These are phyloP conservation scores for Apophysomyces variabilis DNA, from an alignment of 371 early-diverging fungal genomes.

Conservation along the genomic window DNA sequence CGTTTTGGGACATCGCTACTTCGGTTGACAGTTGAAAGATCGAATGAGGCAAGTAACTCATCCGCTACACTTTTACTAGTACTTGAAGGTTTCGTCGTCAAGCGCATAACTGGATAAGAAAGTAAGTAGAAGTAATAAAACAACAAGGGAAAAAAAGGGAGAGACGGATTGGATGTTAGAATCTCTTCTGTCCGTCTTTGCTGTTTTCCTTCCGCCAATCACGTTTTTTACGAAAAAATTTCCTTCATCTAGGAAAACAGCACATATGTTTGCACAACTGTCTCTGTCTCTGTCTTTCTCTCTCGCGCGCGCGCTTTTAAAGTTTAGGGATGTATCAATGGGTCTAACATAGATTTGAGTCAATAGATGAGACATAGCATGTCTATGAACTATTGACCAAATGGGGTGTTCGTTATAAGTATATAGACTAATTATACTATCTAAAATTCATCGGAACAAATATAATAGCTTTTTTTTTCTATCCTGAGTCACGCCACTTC, in stretches of 20 bases:
- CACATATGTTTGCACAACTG: not conserved
- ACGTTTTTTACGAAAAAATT: constrained; percentile 16
- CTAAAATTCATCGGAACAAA: not conserved
- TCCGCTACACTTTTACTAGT: not conserved
- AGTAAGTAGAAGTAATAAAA: constrained; percentile 10
- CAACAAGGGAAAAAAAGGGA: constrained; percentile 21
- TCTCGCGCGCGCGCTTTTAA: too few relatives aligned
- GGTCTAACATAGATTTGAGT: too few relatives aligned
- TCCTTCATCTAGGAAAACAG: constrained; percentile 6
- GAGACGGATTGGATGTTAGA: constrained; percentile 12
- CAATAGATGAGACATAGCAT: too few relatives aligned
- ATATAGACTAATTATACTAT: not conserved
- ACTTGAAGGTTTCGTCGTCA: constrained; percentile 19
- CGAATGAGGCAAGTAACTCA: constrained; percentile 24
- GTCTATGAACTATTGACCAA: too few relatives aligned
- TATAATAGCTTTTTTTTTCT: constrained; percentile 2
- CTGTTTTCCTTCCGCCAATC: constrained; percentile 14
- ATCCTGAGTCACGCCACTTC: too few relatives aligned
- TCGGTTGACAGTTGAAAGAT: constrained; percentile 28
- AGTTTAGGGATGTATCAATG: too few relatives aligned
- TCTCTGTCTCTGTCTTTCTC: not conserved
- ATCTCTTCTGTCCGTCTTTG: constrained; percentile 10
- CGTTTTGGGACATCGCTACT: constrained; percentile 33
- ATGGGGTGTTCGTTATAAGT: too few relatives aligned
- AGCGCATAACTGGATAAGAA: constrained; percentile 20